Evolutionary conservation across 768 basidiomycete species (phyloP).

Genomic region (Lactarius quietus): DNA sequence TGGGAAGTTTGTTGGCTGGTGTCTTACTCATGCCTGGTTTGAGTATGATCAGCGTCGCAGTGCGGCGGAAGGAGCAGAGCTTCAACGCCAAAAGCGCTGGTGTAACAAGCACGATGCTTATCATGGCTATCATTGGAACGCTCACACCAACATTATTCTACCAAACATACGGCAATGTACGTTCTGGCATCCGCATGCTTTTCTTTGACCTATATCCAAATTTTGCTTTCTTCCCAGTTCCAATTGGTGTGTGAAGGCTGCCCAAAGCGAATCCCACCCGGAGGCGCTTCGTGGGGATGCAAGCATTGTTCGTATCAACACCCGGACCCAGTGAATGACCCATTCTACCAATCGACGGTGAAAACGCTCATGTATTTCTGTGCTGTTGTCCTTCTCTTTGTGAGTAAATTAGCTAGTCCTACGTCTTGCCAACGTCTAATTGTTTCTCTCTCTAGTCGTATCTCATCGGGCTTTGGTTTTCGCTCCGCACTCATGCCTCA

Average conservation of each 20-base stretch:
- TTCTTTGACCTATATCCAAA: constrained; percentile 4
- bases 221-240: constrained; percentile 51
- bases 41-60: constrained; percentile 90
- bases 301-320: constrained; percentile 93
- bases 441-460: constrained; percentile 64
- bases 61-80: constrained; percentile 89
- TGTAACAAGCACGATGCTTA: constrained; percentile 98
- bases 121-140: constrained; percentile 99
- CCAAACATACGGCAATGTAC: constrained; percentile 94
- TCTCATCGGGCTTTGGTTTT: constrained; percentile 97
- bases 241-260: constrained; percentile 83
- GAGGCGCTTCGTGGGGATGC: constrained; percentile 71
- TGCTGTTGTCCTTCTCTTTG: constrained; percentile 83
- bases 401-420: constrained; percentile 41
- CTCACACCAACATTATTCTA: constrained; percentile 96
- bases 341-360: constrained; percentile 95
- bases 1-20: constrained; percentile 92
- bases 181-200: constrained; percentile 33
- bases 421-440: constrained; percentile 9
- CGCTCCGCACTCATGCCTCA: constrained; percentile 92
- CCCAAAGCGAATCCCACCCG: constrained; percentile 38
- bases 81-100: constrained; percentile 99
- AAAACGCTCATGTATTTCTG: constrained; percentile 96
- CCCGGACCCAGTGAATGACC: constrained; percentile 87
- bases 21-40: constrained; percentile 95